phyloP scores from a whole-genome alignment of 148 eudicot species.

The Drosera capensis region DNA sequence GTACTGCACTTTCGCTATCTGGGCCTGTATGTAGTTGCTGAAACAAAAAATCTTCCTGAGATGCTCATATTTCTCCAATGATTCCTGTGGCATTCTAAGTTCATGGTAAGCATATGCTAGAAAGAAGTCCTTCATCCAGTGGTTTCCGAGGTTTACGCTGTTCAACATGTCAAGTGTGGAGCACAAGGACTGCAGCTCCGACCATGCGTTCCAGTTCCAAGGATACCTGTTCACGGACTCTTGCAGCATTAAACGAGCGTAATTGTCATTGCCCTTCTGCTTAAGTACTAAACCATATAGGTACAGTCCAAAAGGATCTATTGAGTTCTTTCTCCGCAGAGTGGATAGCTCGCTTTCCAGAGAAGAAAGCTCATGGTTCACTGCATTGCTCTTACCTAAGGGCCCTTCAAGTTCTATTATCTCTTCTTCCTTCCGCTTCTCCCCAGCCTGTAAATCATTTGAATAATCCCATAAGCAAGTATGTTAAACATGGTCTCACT shows the following conservation, averaged over 20 bases:
- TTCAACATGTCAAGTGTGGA: constrained; percentile 54
- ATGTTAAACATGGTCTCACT: too few relatives aligned
- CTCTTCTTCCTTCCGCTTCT: constrained; percentile 97
- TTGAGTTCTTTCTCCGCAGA: constrained; percentile 44
- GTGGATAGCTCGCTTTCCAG: constrained; percentile 70
- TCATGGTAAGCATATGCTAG: constrained; percentile 79
- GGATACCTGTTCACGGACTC: constrained; percentile 91
- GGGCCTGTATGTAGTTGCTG: constrained; percentile 80
- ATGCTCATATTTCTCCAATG: constrained; percentile 60
- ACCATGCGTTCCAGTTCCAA: constrained; percentile 99
- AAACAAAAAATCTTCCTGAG: constrained; percentile 57
- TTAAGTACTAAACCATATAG: constrained; percentile 85
- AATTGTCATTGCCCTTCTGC: constrained; percentile 69
- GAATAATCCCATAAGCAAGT: constrained; percentile 1
- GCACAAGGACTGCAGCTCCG: constrained; percentile 67
- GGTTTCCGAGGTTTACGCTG: constrained; percentile 57
- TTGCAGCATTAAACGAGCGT: constrained; percentile 59
- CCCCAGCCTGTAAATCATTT: constrained; percentile 59
- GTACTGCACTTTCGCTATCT: constrained; percentile 83
- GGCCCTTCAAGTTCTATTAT: constrained; percentile 90
- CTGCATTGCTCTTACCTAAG: constrained; percentile 63
- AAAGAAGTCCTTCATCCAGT: constrained; percentile 99
- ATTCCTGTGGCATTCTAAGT: constrained; percentile 72
- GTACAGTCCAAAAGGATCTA: constrained; percentile 77
- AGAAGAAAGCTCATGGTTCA: constrained; percentile 61